Evolutionary conservation across 2,329 filamentous ascomycete species (phyloP), one percentile per base, ranked within the genome.

Genomic region (Pseudogymnoascus sp.): DNA sequence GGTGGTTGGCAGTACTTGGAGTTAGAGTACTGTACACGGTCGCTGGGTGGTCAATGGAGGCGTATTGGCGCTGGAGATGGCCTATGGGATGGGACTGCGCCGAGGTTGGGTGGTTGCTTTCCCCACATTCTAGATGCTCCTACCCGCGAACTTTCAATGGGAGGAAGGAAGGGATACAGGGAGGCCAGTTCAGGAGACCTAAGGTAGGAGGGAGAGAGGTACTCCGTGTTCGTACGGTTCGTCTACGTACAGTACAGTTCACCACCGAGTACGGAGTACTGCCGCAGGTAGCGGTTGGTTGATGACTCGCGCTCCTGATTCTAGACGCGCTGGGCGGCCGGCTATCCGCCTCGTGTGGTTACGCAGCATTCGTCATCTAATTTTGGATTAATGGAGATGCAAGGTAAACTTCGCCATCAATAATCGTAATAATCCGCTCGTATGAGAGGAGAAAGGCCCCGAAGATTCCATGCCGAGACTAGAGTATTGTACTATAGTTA

Each of bases 31-130:
- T 14, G 41, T 49, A 49, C 49, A 33, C 16, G 49, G 49, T 55
- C 49, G 49, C 25, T 55, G 49, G 49, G 49, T 55, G 49, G 49
- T 55, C 49, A 55, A 55, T 55, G 49, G 49, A 55, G n/a, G 8
- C n/a, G 49, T 55, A 33, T 52, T 52, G 45, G 25, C 45, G 14
- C n/a, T 28, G 23, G 11, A 4, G 11, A 52, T 55, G 28, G 11
- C 25, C 49, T 55, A 55, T 55, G 23, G 25, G 25, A 55, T 55
- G 23, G 25, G 25, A 30, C 42, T 55, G 25, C 45, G 45, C 25
- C 45, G 45, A 55, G 28, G 49, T 22, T 8, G 9, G 6, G 25
- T 28, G 6, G 4, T 7, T 36, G 33, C n/a, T 33, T 55, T 33
- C 49, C 49, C 42, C 49, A 55, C 28, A 55, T 33, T 55, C 28